Evolutionary conservation across 2,329 filamentous ascomycete genomes (phyloP), one percentile per base, ranked within the genome.

Genomic region (Ilyonectria mors-panacis): DNA sequence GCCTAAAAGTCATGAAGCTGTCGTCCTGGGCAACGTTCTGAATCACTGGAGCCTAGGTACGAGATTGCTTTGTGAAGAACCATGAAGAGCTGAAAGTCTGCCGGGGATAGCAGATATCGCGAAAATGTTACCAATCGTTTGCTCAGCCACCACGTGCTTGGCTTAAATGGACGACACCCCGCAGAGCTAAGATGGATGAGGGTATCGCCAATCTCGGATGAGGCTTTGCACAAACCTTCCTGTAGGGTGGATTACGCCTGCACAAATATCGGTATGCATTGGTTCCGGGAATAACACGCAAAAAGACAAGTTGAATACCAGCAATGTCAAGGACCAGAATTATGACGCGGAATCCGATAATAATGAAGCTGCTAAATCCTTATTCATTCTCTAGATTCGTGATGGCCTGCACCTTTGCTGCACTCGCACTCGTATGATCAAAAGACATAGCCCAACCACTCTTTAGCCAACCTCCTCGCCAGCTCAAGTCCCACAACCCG

Each of bases 371-470:
- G 6, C n/a, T n/a, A 6, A 8, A 42, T 8, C n/a, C 39, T n/a
- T 42, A 15, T 8, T 61, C 63, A 12, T 66, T 50, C 74, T 85
- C 83, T 21, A 85, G 70, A 56, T 80, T 73, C 26, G 66, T 75
- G 67, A 85, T 85, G 51, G 78, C 83, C 9, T 82, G 78, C 9
- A 85, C 84, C 75, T 85, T 85, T 28, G 79, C 80, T 0, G 83
- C 83, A 63, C 83, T 85, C 23, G 81, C 80, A 61, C 81, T 81
- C 44, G 81, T 82, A 48, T 86, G 84, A 80, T 97, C 94, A 81
- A 96, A 96, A 96, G 66, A 89, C 85, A 80, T 96, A 95, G n/a
- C 89, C 92, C 37, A 97, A 79, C 93, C 93, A 97, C 84, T 97
- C 94, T 78, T 86, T 90, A 0, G 90, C 93, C 73, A 97, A 79